Evolutionary conservation across 495 filamentous ascomycete species (phyloP), one percentile per base, ranked within the genome.

Genomic region (Bryoglossum gracile): DNA sequence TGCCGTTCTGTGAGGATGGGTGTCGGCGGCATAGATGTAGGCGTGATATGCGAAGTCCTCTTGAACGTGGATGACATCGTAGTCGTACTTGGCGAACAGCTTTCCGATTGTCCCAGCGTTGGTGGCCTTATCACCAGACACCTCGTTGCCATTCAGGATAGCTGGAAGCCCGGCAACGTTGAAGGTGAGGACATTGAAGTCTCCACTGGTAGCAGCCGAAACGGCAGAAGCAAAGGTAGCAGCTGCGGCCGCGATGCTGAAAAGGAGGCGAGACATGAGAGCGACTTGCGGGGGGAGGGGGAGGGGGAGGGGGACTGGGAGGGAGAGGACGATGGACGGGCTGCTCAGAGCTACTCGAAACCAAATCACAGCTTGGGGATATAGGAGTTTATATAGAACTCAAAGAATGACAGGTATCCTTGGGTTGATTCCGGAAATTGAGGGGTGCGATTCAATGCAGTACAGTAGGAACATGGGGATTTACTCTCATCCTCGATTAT

Each of bases 31-130:
- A 59, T 81, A 82, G 46, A 83, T 66, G 44, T 68, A 60, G 5
- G 74, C 74, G 55, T 83, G 79, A 59, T 79, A 83, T 65, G 78
- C 78, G 68, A 83, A 83, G 58, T 34, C 74, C 68, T 84, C 79
- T 57, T 84, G 78, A 40, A 78, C 64, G 51, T 83, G 69, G 59
- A 82, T 74, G 25, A 83, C 61, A 51, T 77, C 75, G 63, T 75
- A 79, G 44, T 62, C 68, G 50, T 73, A 75, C 52, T 71, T 37
- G 4, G 68, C 54, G 38, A 80, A 76, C 45, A 68, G 66, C 42
- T 61, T 58, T 4, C 74, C 79, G 32, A 76, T 74, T 36, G 56
- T 53, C 16, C 59, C 64, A 14, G 72, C 65, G 54, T 75, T 80
- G 17, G 65, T 69, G 8, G 50, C 53, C 56, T 81, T 81, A 56